A percentile compares a stretch with the other conserved stretches of the same genome.
These are phyloP conservation scores for Pseudocercospora cruenta DNA, from an alignment of 2,329 filamentous ascomycete species.

Conservation along the genomic window DNA sequence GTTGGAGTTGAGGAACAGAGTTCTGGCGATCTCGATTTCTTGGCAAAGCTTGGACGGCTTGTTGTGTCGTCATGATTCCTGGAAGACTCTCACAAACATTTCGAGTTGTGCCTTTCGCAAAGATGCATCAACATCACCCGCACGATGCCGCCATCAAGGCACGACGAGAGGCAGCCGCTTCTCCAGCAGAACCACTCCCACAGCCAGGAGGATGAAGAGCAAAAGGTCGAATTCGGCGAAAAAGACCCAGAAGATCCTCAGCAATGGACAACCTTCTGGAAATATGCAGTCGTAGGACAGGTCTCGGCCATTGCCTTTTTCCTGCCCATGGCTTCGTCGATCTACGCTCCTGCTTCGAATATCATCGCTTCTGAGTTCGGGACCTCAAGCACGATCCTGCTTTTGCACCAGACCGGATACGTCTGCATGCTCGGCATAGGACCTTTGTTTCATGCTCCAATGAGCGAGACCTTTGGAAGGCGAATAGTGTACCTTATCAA, in stretches of 20 bases:
- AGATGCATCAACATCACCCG: neutral
- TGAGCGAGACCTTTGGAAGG: constrained; percentile 53
- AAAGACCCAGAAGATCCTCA: constrained; percentile 17
- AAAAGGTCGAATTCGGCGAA: constrained; percentile 21
- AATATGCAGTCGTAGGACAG: constrained; percentile 14
- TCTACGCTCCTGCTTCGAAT: constrained; percentile 22
- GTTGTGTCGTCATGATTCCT: neutral
- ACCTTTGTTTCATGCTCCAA: constrained; percentile 50
- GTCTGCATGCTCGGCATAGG: constrained; percentile 54
- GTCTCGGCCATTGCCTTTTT: constrained; percentile 22
- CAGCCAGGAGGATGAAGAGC: neutral
- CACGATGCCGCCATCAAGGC: constrained; percentile 1
- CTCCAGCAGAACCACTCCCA: neutral
- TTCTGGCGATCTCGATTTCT: neutral
- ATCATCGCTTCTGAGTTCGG: constrained; percentile 49
- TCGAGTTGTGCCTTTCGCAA: neutral
- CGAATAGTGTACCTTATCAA: constrained; percentile 48
- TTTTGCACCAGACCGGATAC: constrained; percentile 53
- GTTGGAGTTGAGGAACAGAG: too few relatives aligned
- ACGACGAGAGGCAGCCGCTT: constrained; percentile 15
- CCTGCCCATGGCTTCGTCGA: constrained; percentile 21
- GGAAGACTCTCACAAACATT: neutral
- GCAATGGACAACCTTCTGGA: constrained; percentile 19
- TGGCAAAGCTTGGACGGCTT: neutral
- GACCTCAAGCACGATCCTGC: constrained; percentile 44